phyloP scores from a whole-genome alignment of 2,329 filamentous ascomycete genomes.

The Tolypocladium nubicola region DNA sequence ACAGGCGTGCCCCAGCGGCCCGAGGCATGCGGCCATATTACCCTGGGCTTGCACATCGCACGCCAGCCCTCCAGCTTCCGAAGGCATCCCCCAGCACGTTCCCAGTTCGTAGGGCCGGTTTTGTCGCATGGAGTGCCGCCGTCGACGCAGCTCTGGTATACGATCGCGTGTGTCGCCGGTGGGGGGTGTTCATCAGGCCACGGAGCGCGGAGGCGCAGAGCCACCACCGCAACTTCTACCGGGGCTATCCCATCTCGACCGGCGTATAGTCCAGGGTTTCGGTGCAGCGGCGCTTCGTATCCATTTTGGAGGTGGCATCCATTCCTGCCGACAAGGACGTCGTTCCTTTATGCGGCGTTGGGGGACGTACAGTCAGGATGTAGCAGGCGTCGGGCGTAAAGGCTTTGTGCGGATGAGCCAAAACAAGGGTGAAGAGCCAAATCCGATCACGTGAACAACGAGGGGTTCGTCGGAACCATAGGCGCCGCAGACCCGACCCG shows the following conservation, averaged over 20 bases:
- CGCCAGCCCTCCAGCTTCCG: neutral
- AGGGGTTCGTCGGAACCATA: neutral
- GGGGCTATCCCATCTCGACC: neutral
- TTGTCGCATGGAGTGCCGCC: neutral
- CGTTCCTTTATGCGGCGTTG: neutral
- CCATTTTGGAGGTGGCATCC: neutral
- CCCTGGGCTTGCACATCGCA: neutral
- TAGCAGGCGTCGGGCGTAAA: neutral
- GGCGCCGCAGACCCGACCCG: neutral
- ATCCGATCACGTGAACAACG: neutral
- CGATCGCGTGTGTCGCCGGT: neutral
- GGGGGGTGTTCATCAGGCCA: neutral
- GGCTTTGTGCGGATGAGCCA: neutral
- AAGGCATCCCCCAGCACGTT: neutral
- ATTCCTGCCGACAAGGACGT: neutral
- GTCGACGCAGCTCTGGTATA: neutral
- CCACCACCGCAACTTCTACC: neutral
- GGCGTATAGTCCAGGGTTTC: neutral
- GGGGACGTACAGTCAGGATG: neutral
- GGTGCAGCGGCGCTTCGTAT: neutral
- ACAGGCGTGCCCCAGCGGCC: neutral
- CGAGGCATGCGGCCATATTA: neutral
- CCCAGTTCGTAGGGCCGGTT: neutral
- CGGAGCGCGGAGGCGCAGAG: neutral
- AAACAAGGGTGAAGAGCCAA: neutral